phyloP scores from a whole-genome alignment of 306 rosid species.

The Luffa aegyptiaca region DNA sequence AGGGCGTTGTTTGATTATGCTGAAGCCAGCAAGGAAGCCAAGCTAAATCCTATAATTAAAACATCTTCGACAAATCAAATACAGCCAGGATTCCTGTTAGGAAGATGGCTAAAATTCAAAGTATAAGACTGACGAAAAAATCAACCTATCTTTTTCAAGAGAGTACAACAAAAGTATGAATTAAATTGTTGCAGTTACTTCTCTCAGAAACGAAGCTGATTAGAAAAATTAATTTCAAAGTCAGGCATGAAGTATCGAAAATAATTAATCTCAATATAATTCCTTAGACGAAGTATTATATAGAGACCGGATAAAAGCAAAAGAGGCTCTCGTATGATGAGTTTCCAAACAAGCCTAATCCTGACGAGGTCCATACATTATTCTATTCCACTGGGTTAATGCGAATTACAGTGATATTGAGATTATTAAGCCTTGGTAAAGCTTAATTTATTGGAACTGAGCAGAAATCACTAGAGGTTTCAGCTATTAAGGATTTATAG shows the following conservation, averaged over 20 bases:
- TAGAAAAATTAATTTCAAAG: neutral
- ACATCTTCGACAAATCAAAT: slow-evolving; percentile 1
- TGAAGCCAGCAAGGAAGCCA: slow-evolving; percentile 92
- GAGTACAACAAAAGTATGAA: neutral
- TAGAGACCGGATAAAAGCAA: neutral
- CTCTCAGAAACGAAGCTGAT: neutral
- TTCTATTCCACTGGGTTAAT: neutral
- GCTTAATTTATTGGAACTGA: neutral
- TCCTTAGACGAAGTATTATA: neutral
- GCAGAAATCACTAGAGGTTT: neutral
- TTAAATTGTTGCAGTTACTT: neutral
- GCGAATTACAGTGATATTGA: neutral
- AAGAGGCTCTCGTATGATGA: neutral
- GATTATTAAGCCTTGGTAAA: neutral
- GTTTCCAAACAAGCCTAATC: neutral
- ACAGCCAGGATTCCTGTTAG: neutral
- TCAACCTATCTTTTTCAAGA: neutral
- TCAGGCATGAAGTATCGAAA: neutral
- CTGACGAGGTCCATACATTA: neutral
- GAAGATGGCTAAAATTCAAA: neutral
- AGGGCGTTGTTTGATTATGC: slow-evolving; percentile 37
- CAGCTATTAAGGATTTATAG: neutral
- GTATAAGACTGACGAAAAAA: neutral
- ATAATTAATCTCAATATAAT: neutral
- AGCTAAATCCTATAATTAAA: slow-evolving; percentile 48